Base-by-base conservation (phyloP, 805 yeast genomes). In the Barnettozyma siamensis region DNA sequence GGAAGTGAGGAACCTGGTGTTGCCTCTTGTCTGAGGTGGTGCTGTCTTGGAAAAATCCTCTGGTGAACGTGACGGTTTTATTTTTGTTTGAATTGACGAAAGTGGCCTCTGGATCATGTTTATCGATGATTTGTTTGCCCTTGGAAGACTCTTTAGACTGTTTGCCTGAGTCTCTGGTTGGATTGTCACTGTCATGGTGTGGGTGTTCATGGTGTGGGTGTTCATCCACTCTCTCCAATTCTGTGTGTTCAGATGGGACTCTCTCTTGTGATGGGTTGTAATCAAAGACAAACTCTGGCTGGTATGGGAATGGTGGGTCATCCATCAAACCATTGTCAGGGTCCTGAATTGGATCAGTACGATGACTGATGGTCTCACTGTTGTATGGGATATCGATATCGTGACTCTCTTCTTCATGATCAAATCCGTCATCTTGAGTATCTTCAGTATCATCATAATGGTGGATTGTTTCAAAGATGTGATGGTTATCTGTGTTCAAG, bases 241-340 rank as follows among this genome's bases (percentile, higher is more conserved):
- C 33, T 1, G 28, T 16, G 15, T 41, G 37, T n/a, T 36, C 46
- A 30, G 23, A 19, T 20, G 32, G 36, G 21, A 27, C 12, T 9
- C 11, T 7, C 17, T 42, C 40, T 12, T 31, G 37, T 4, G 19
- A 18, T 18, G 40, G 42, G 11, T 41, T 32, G 29, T 33, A 24
- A 12, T 44, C 38, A 29, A 44, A 44, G 6, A 37, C 32, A 15
- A 26, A 44, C 15, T 44, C 45, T n/a, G 42, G 40, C 4, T 37
- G 42, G 13, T 37, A 16, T 17, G 33, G 33, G 23, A 32, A 32
- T 7, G 13, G 5, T 4, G 32, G 31, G 2, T 28, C 33, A 17
- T 20, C 23, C 23, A 33, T 28, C 10, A 24, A 13, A 7, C 16
- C 11, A 20, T 6, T 20, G 6, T 13, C 24, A 19, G 8, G 15